Evolutionary conservation across 306 rosid species (phyloP), one percentile per base, ranked within the genome.

Genomic region (Malus sieversii): DNA sequence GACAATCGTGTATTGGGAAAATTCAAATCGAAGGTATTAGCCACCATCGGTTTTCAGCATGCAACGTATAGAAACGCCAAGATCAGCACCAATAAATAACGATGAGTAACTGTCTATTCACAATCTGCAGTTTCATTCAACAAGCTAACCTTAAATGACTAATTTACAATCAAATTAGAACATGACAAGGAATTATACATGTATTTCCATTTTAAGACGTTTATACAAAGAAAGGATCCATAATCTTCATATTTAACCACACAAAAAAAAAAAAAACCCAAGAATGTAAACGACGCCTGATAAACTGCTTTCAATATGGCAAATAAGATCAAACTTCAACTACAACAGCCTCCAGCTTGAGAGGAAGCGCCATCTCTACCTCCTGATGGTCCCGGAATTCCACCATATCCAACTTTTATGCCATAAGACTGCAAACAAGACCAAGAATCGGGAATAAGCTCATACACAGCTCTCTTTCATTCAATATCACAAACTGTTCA

Each of bases 391-490:
- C 99, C 99, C 6, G 99, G 97, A 71, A 96, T 82, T 75, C 99
- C 99, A 51, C 98, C 99, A 71, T 92, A 96, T 73, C 99, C 99
- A 20, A 96, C 96, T 85, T 96, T 96, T 78, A 96, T 96, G 79
- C 99, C 99, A 76, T 96, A 89, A 61, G 99, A 92, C 99, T 96
- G 93, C 88, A 81, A 81, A 73, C 72, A 71, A 77, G 8, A 75
- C 20, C 75, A 70, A 66, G 3, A 72, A 42, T 77, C 80, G 79
- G 83, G 77, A 52, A 75, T 77, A 40, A 78, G 46, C 44, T 68
- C 72, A 46, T 53, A 42, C 32, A 48, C 32, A 48, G 65, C 70
- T 48, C 73, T 10, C 38, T 45, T 46, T 33, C 46, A 63, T 61
- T 32, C 42, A 76, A 80, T 20, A 20, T 9, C 1, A 58, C 40